phyloP scores from a whole-genome alignment of 2,329 filamentous ascomycete genomes.

The Alternaria atra region DNA sequence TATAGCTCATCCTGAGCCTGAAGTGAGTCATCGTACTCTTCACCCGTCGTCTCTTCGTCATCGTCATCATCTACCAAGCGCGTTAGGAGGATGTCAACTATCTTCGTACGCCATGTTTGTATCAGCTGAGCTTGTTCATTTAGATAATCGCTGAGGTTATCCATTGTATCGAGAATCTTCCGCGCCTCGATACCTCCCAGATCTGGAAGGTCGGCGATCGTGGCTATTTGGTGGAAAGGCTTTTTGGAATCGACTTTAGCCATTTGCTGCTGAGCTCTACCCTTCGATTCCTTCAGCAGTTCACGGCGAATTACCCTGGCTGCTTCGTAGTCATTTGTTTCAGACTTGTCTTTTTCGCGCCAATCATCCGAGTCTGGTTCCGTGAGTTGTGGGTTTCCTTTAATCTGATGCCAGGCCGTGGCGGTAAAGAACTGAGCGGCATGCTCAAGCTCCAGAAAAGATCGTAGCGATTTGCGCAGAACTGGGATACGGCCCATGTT shows the following conservation, averaged over 20 bases:
- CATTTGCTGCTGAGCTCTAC: slow-evolving; percentile 72
- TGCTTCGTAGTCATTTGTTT: slow-evolving; percentile 76
- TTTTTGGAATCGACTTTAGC: slow-evolving; percentile 53
- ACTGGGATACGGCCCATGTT: slow-evolving; percentile 62
- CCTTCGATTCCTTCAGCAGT: slow-evolving; percentile 69
- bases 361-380: slow-evolving; percentile 73
- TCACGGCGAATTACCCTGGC: slow-evolving; percentile 82
- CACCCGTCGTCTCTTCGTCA: slow-evolving; percentile 77
- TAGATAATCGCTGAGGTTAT: slow-evolving; percentile 70
- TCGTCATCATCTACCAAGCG: slow-evolving; percentile 84
- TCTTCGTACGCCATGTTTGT: slow-evolving; percentile 76
- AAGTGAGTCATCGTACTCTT: slow-evolving; percentile 89
- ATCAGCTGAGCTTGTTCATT: slow-evolving; percentile 77
- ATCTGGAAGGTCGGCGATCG: slow-evolving; percentile 64
- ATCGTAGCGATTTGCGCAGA: slow-evolving; percentile 72
- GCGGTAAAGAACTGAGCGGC: slow-evolving; percentile 84
- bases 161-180: slow-evolving; percentile 71
- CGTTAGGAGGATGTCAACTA: slow-evolving; percentile 75
- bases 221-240: slow-evolving; percentile 33
- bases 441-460: slow-evolving; percentile 81
- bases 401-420: slow-evolving; percentile 85
- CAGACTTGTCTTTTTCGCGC: slow-evolving; percentile 71
- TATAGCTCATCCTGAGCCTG: slow-evolving; percentile 89
- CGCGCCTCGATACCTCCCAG: slow-evolving; percentile 77
- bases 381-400: slow-evolving; percentile 72